phyloP scores from a whole-genome alignment of 2,329 filamentous ascomycete species.

The Lachnellula cervina region DNA sequence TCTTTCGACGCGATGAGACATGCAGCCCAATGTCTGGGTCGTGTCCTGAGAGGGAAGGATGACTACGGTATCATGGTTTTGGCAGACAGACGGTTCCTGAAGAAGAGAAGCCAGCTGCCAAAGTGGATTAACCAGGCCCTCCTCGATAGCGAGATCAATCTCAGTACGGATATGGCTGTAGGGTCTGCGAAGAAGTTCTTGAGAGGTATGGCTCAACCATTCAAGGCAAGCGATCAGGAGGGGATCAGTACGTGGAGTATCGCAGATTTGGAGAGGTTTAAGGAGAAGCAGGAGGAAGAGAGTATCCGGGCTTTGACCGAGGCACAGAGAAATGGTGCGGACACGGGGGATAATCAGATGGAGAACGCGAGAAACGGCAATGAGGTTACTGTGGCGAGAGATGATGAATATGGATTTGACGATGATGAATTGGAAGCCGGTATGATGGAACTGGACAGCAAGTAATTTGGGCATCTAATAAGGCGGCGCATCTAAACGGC shows the following conservation, averaged over 20 bases:
- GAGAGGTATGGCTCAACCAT: constrained; percentile 86
- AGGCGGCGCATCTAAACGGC: background rate
- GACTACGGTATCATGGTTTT: constrained; percentile 99
- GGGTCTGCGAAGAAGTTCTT: constrained; percentile 86
- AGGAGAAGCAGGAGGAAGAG: constrained; percentile 68
- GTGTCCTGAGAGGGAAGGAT: constrained; percentile 91
- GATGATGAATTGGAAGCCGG: constrained; percentile 43
- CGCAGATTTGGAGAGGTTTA: constrained; percentile 70
- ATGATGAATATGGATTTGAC: constrained; percentile 31
- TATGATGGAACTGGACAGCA: constrained; percentile 40
- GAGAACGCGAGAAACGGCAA: constrained; percentile 17
- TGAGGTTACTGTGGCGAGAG: constrained; percentile 11
- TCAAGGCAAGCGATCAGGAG: constrained; percentile 76
- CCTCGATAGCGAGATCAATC: constrained; percentile 76
- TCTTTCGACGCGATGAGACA: constrained; percentile 99
- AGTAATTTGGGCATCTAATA: background rate
- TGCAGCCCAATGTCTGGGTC: constrained; percentile 90
- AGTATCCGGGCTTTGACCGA: constrained; percentile 58
- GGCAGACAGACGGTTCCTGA: constrained; percentile 87
- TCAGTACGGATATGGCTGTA: constrained; percentile 94
- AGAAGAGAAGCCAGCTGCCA: constrained; percentile 83
- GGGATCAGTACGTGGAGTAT: constrained; percentile 91
- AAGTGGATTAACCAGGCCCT: constrained; percentile 95
- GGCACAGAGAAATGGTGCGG: constrained; percentile 28
- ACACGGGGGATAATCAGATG: background rate